Evolutionary conservation across 352 stramenopile species (phyloP), one percentile per base, ranked within the genome.

Genomic region (Phytophthora megakarya): DNA sequence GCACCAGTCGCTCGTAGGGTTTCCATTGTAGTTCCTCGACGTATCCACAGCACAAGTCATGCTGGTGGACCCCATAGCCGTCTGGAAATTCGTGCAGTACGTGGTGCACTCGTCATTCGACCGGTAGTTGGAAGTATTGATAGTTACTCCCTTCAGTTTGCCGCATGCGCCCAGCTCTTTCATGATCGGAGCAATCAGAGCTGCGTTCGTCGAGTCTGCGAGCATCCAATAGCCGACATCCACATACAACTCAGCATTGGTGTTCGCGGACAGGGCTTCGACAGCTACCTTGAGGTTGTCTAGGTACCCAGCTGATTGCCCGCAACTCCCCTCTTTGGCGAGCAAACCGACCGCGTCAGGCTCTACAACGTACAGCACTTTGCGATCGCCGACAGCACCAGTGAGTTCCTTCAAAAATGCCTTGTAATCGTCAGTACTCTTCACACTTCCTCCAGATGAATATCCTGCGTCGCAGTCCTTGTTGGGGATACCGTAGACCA

Each of bases 51-150:
- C 65, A 57, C 82, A 91, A 18, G 53, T 65, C 40, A 80, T 73
- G 22, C 68, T 68, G 3, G 18, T 78, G 1, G 46, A 71, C 18
- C 73, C 73, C 44, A 76, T 80, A 2, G 73, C 68, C 4, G 43
- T 73, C 61, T 81, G 70, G 66, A 86, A 88, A 15, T 66, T 83
- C n/a, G 22, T 55, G 65, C 82, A 91, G 33, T 81, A 64, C 8
- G 12, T 59, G 1, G 62, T 39, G 9, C 81, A 68, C 59, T 86
- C 70, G 7, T 71, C 60, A 15, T 55, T 88, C 6, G 67, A 75
- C 18, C 78, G 72, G 68, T 90, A 88, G 66, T 90, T 90, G 25
- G 79, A 84, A 40, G 79, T 90, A 48, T 90, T 90, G 54, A 90
- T 75, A 44, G 75, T 67, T 28, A 89, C 82, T 18, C 81, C 81